These are phyloP conservation scores for Ceratonia siliqua DNA, from an alignment of 306 rosid genomes.

Conservation along the genomic window DNA sequence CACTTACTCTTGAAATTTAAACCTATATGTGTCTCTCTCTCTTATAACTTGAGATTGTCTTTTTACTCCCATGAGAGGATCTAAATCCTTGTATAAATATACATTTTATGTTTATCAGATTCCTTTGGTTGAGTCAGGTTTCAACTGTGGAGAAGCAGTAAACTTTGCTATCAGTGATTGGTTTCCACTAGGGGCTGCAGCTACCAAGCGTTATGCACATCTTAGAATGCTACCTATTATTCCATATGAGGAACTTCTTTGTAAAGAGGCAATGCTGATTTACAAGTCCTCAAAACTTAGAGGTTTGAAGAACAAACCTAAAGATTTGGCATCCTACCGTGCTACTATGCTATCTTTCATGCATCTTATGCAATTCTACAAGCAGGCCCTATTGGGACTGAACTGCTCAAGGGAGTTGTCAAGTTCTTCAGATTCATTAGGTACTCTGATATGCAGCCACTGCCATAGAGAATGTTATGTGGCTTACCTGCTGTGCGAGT, in stretches of 20 bases:
- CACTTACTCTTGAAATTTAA: too few species aligned
- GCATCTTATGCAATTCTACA: conserved; percentile 35
- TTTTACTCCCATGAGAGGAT: too few species aligned
- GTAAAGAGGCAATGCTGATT: conserved; percentile 44
- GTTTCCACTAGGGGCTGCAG: conserved; percentile 43
- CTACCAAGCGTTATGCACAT: conserved; percentile 36
- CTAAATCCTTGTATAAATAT: too few species aligned
- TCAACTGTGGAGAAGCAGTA: conserved; percentile 52
- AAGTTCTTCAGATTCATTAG: conserved; percentile 22
- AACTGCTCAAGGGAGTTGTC: neutral
- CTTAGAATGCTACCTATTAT: conserved; percentile 37
- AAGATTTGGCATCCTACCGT: conserved; percentile 23
- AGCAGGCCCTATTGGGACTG: conserved; percentile 15
- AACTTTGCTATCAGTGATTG: conserved; percentile 47
- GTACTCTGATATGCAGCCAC: conserved; percentile 25
- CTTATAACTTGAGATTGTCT: too few species aligned
- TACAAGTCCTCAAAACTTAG: conserved; percentile 18
- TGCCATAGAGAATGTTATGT: conserved; percentile 47
- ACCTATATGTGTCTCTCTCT: too few species aligned
- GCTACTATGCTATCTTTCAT: conserved; percentile 28
- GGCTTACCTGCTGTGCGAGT: conserved; percentile 37
- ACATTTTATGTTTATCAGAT: neutral
- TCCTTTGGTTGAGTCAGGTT: conserved; percentile 33
- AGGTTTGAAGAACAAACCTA: conserved; percentile 7
- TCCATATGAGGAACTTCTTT: conserved; percentile 51